Evolutionary conservation across 441 rosid genomes (phyloP).

Genomic region (Monsonia emarginata): DNA sequence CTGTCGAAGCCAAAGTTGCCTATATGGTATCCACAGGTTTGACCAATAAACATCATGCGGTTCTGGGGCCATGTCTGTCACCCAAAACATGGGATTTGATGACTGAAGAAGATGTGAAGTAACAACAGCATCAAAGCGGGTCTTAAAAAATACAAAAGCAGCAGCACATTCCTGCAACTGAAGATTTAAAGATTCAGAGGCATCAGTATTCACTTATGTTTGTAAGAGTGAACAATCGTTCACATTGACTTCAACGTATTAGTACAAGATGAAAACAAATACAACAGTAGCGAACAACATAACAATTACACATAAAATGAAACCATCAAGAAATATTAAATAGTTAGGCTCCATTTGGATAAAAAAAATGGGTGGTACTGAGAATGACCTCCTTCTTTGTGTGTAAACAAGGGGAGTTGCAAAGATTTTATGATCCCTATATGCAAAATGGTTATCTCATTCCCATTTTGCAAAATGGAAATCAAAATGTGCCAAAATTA

Average conservation of each 20-base stretch:
- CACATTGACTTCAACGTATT: neutral
- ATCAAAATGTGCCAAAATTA: no score
- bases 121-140: conserved; percentile 69
- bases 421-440: no score
- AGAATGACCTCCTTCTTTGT: no score
- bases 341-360: no score
- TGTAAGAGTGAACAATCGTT: neutral
- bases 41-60: conserved; percentile 87
- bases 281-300: neutral
- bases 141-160: conserved; percentile 87
- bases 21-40: conserved; percentile 70
- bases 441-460: no score
- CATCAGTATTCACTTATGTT: conserved; percentile 6
- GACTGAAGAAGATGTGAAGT: conserved; percentile 75
- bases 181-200: neutral
- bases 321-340: neutral
- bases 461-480: no score
- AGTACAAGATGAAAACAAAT: neutral
- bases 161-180: conserved; percentile 60
- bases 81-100: conserved; percentile 92
- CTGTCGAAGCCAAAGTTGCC: conserved; percentile 79
- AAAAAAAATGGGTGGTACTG: no score
- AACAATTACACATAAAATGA: neutral
- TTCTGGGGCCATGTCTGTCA: conserved; percentile 78
- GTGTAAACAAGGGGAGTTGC: no score